phyloP scores from a whole-genome alignment of 1,284 basidiomycete genomes.

The Salmacisia buchloeana region DNA sequence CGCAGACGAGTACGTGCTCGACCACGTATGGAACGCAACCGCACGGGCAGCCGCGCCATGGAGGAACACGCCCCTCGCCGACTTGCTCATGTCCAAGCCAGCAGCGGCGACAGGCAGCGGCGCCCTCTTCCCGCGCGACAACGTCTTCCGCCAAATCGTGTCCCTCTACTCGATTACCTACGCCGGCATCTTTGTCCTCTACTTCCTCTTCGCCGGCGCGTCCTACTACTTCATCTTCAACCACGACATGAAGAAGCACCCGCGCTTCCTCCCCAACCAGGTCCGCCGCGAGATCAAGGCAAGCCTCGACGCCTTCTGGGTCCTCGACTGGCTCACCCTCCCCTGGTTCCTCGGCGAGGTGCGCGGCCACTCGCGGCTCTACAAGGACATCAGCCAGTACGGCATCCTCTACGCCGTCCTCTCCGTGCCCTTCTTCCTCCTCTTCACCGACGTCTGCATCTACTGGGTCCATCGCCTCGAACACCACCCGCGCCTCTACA shows the following conservation, averaged over 20 bases:
- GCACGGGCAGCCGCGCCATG: conserved; percentile 17
- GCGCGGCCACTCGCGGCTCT: conserved; percentile 74
- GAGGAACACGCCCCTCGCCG: neutral
- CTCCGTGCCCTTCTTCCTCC: conserved; percentile 60
- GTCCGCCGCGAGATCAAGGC: conserved; percentile 69
- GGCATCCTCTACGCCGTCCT: conserved; percentile 43
- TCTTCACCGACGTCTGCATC: conserved; percentile 85
- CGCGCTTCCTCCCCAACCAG: conserved; percentile 84
- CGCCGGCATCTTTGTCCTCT: conserved; percentile 60
- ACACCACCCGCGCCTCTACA: conserved; percentile 83
- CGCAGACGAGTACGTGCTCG: conserved; percentile 32
- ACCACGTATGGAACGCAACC: conserved; percentile 24
- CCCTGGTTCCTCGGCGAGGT: conserved; percentile 94
- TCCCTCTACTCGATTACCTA: conserved; percentile 73
- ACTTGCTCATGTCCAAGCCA: conserved; percentile 5
- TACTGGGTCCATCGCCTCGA: conserved; percentile 92
- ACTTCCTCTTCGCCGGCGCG: conserved; percentile 72
- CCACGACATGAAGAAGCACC: conserved; percentile 91
- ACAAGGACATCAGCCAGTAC: conserved; percentile 63
- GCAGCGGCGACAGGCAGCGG: neutral
- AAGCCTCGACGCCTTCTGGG: conserved; percentile 72
- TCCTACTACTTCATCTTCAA: conserved; percentile 89
- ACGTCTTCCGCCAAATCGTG: conserved; percentile 61
- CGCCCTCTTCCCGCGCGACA: conserved; percentile 26
- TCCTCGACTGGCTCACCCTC: conserved; percentile 64